Evolutionary conservation across 306 rosid species (phyloP).

Genomic region (Prunus salicina): DNA sequence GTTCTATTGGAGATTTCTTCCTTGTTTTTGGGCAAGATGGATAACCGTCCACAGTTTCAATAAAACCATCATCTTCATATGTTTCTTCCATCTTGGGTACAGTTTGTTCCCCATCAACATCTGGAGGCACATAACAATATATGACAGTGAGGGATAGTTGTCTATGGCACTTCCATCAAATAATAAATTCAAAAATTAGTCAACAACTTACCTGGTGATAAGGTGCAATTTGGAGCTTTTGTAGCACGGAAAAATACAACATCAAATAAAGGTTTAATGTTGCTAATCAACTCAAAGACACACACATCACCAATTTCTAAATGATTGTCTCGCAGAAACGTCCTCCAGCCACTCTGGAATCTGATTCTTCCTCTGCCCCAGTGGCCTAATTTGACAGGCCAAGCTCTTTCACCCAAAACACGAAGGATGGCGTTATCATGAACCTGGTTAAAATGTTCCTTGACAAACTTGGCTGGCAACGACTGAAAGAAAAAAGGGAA

Average conservation of each 20-base stretch:
- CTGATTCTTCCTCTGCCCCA: neutral
- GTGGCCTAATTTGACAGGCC: too few relatives aligned
- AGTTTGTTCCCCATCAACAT: too few relatives aligned
- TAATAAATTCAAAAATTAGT: too few relatives aligned
- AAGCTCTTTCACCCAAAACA: neutral
- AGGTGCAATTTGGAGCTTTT: too few relatives aligned
- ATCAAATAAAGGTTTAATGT: neutral
- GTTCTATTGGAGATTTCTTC: neutral
- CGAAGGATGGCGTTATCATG: neutral
- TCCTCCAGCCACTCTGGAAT: neutral
- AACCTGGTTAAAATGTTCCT: neutral
- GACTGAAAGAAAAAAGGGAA: too few relatives aligned
- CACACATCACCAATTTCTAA: constrained; percentile 8
- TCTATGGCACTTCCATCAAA: too few relatives aligned
- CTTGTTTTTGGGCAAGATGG: neutral
- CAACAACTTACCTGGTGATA: too few relatives aligned
- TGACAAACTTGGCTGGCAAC: too few relatives aligned
- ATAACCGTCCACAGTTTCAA: neutral
- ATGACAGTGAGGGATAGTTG: too few relatives aligned
- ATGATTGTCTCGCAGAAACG: neutral
- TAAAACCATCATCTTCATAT: neutral
- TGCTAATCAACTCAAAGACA: constrained; percentile 1
- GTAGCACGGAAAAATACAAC: too few relatives aligned
- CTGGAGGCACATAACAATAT: too few relatives aligned
- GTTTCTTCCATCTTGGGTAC: too few relatives aligned